These are phyloP conservation scores for Pleurotus cornucopiae DNA, from an alignment of 768 basidiomycete species.

Conservation along the genomic window DNA sequence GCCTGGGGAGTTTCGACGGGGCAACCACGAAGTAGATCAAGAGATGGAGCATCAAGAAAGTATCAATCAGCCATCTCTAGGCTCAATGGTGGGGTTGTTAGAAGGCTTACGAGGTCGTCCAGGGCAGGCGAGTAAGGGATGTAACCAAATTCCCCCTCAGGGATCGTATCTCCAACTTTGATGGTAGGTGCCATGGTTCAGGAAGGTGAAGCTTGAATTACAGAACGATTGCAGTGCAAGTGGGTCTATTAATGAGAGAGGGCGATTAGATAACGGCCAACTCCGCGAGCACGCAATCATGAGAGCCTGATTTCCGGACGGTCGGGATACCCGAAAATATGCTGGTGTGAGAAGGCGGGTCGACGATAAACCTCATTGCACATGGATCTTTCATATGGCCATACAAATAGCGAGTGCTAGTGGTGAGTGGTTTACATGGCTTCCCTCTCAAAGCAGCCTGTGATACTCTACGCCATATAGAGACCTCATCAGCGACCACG, in stretches of 20 bases:
- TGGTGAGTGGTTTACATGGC: no score
- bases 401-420: not conserved
- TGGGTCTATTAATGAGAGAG: not conserved
- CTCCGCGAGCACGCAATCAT: conserved; percentile 1
- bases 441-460: no score
- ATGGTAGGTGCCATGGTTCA: conserved; percentile 29
- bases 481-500: no score
- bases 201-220: conserved; percentile 3
- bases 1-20: conserved; percentile 27
- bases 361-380: not conserved
- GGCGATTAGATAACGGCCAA: conserved; percentile 7
- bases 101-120: conserved; percentile 48
- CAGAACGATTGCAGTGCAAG: not conserved
- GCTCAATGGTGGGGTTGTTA: not conserved
- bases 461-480: no score
- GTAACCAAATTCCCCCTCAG: conserved; percentile 41
- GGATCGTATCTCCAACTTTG: conserved; percentile 50
- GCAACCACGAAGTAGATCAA: not conserved
- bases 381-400: not conserved
- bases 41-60: not conserved
- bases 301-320: conserved; percentile 7
- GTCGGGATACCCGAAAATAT: not conserved
- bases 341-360: not conserved
- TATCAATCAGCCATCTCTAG: not conserved
- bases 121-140: conserved; percentile 61